Evolutionary conservation across 2,329 filamentous ascomycete genomes (phyloP), one percentile per base, ranked within the genome.

Genomic region (Graphilbum sp.): DNA sequence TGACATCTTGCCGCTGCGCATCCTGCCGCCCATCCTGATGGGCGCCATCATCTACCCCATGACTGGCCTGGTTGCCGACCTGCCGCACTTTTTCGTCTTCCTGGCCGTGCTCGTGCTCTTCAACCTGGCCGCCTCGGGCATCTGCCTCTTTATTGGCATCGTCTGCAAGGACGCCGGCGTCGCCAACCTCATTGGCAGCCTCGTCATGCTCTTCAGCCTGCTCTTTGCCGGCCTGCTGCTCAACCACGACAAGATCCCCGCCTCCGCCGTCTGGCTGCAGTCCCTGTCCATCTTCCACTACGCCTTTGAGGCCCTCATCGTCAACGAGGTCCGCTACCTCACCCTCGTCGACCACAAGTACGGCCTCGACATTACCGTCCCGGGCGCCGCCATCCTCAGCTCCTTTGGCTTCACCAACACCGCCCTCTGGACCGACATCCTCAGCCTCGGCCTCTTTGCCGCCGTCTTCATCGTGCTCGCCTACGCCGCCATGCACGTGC

Each of bases 271-370:
- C 44, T 98, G 90, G 90, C 61, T 98, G 37, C 90, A 98, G 64
- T 75, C 72, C 60, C 63, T 98, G 9, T 95, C 87, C 2, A 98
- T 98, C 45, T 98, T 98, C 69, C 90, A 98, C 55, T 98, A 93
- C 53, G 88, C 80, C 5, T 96, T 96, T 50, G 90, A 98, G 64
- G 82, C 84, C 2, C 70, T 98, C 13, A 93, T 96, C 45, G 90
- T 98, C 49, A 98, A 96, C 53, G 90, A 98, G 61, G 92, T 95
- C 34, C 77, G 85, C 20, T 84, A 85, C 50, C 66, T 98, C 32
- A 88, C 82, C 0, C 70, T 98, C 20, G 74, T 92, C 32, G 90
- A 98, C 55, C 79, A 90, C 57, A 92, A 96, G 59, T 95, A 94
- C 46, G 90, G 90, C 6, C 72, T 98, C 5, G 86, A 96, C 51